Base-by-base conservation (phyloP, 148 eudicot species). In the Fagopyrum tataricum region DNA sequence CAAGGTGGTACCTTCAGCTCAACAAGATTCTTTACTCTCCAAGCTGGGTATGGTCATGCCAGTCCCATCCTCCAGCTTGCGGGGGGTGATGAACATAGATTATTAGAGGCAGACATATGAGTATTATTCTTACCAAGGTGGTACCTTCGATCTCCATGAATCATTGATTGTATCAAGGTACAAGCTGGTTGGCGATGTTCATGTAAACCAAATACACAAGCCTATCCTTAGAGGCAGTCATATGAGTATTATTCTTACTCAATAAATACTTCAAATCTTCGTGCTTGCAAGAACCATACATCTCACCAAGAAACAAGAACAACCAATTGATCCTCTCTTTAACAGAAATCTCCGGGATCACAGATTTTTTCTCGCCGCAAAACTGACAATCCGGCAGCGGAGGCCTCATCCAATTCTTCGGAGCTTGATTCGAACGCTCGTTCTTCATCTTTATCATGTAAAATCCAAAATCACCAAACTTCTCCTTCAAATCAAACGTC, bases 271-370 rank as follows among this genome's bases (percentile, higher is more conserved):
- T 85, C 23, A 85, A 67, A 14, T 85, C 79, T 0, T 55, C 70
- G 3, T 76, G 66, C 12, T 75, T 73, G 37, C 87, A 85, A 72
- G 75, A 82, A 12, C 87, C 87, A 15, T 82, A 10, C 56, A 80
- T 61, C 18, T 85, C 82, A 0, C 85, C 78, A 0, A 80, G 23
- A 51, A 82, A 44, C 82, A 85, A 76, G 67, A 80, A 85, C 80
- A 85, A 20, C 87, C 87, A 85, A 61, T 85, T 85, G 3, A 76
- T 82, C 44, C 47, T 80, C 31, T 82, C 80, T 58, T 75, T 49
- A 6, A 52, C 44, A 0, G 78, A 23, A 6, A 78, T 40, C 13
- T 78, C 21, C 18, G 85, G 85, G 75, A 40, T 77, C 15, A 67
- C 76, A 7, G 72, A 26, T 0, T 77, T 40, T 0, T 24, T 43